Base-by-base conservation (phyloP, 2,329 filamentous ascomycete genomes). In the Emericellopsis atlantica region DNA sequence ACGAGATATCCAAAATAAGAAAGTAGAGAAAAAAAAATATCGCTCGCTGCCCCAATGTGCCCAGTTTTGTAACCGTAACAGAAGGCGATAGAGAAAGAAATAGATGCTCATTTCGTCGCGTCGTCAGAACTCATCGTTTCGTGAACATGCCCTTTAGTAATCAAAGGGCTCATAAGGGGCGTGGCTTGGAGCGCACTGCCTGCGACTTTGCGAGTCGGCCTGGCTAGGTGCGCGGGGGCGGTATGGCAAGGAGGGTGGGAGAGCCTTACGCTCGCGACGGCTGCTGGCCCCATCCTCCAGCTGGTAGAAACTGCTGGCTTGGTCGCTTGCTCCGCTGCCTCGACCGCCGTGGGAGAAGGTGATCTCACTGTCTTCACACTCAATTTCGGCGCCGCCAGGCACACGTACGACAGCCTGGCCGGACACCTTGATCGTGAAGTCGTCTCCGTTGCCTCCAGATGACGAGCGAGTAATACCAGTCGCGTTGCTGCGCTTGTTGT, bases 331-430 rank as follows among this genome's bases (percentile, higher is more conserved):
- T 38, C 61, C 57, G 29, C 64, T 14, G 5, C 21, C 15, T 6
- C 33, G 18, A 16, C 32, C 31, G 61, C 57, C 50, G 46, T 58
- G 50, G 37, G 64, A 63, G 46, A 78, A 70, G 46, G 70, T 76
- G 48, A 81, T 74, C 49, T 78, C 74, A 18, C 74, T 74, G 32
- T 74, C 75, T 39, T 76, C 70, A 52, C 72, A 77, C 48, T 74
- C 67, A 49, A 81, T 76, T 52, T 76, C 71, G 9, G 74, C 64
- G 23, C 69, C 69, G 32, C 69, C 69, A 29, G 26, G 26, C 22
- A 78, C 65, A 46, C 70, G 69, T 42, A 81, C 67, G 18, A 69
- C 62, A n/a, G 73, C 69, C 26, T 63, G 64, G 11, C 72, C 73
- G 21, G 66, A 70, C 37, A 81, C 64, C 47, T 74, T 74, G 54